Evolutionary conservation across 257 asterid species (phyloP), one percentile per base, ranked within the genome.

Genomic region (Lavandula angustifolia): DNA sequence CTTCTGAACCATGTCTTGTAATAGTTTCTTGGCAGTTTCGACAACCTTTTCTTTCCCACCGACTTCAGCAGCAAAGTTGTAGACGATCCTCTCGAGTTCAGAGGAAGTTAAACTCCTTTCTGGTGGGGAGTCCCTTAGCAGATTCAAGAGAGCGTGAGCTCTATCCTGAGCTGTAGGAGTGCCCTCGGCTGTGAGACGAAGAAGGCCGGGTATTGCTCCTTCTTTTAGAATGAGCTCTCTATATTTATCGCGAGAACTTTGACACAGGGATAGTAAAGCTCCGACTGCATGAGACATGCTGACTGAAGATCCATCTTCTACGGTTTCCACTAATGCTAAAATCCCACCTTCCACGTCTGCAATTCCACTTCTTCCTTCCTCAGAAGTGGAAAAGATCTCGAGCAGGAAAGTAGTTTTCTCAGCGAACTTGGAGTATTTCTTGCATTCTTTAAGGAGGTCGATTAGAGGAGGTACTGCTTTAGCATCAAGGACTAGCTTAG

Each of bases 201-300:
- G 64, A 62, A 90, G 96, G 27, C 97, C 96, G 0, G 97, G 96
- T 69, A 90, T 90, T 27, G 95, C 89, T 5, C 97, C 97, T 81
- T 90, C 95, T 44, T 74, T 82, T 31, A 90, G 87, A 66, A 90
- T 90, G 60, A 85, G 97, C n/a, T 75, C 85, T 73, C 91, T 64
- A 48, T 84, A 90, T 71, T 83, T 90, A 44, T 81, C 88, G 6
- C 92, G 88, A 66, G 77, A 78, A 68, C 95, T 88, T 69, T 78
- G 74, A 60, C 97, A 90, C 55, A 90, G 68, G 32, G 84, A 82
- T 42, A 87, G 66, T 68, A 90, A 77, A 57, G 81, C 83, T 42
- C 94, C 94, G 17, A 85, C 97, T 11, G 97, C 91, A 13, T 82
- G 83, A 47, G 73, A 86, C 77, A 84, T 87, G 84, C 97, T 91